Percentiles rank a stretch among this genome's conserved stretches.
Conservation (phyloP, 75 land plant species). For the Cunninghamia lanceolata region DNA sequence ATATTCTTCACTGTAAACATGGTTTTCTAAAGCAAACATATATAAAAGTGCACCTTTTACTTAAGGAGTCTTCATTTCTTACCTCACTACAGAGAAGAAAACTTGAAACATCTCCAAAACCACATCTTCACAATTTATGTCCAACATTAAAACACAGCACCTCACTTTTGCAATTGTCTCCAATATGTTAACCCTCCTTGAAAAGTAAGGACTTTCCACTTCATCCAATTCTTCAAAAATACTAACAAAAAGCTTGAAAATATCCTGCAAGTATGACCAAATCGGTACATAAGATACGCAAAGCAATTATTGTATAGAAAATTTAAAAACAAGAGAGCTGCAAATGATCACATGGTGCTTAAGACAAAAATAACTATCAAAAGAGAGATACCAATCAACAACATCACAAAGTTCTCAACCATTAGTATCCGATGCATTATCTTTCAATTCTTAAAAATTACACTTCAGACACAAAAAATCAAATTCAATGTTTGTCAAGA, state of each 20-base stretch:
- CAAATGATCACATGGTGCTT: neutral
- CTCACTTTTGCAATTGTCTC: conserved; percentile 74
- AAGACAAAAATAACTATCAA: neutral
- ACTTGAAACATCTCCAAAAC: conserved; percentile 76
- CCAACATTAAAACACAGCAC: conserved; percentile 81
- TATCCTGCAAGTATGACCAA: conserved; percentile 49
- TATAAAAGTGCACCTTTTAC: neutral
- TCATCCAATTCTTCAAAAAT: conserved; percentile 70
- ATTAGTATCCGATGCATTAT: neutral
- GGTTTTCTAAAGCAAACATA: neutral
- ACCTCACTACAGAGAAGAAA: conserved; percentile 85
- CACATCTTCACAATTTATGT: conserved; percentile 77
- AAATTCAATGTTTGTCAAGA: neutral
- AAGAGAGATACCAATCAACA: neutral
- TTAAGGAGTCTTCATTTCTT: neutral
- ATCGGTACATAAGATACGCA: neutral
- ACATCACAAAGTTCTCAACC: neutral
- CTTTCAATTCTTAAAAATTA: neutral
- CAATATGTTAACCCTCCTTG: conserved; percentile 71
- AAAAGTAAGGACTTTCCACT: conserved; percentile 57
- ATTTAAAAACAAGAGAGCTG: neutral
- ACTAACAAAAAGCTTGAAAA: conserved; percentile 70
- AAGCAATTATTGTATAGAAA: neutral
- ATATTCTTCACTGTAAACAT: neutral
- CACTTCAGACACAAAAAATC: neutral